Percentiles rank a stretch among this genome's conserved stretches.
Conservation (phyloP, 768 basidiomycete genomes). For the Collybia sp. region DNA sequence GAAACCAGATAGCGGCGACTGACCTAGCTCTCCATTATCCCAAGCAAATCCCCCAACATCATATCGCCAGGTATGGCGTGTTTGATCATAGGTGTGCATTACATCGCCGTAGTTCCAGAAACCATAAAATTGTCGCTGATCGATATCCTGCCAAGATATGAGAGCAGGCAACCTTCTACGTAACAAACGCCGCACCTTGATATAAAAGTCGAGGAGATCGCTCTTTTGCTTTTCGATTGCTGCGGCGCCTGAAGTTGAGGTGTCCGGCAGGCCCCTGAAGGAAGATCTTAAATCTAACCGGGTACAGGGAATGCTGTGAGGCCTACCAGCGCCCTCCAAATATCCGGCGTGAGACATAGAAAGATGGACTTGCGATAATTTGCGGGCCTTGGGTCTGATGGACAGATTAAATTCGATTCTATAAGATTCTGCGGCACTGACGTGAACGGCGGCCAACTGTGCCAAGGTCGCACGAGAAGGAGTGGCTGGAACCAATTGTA, state of each 20-base stretch:
- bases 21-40: conserved; percentile 32
- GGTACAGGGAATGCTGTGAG: background rate
- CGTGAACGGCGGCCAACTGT: conserved; percentile 23
- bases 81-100: conserved; percentile 36
- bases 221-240: conserved; percentile 29
- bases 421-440: conserved; percentile 7
- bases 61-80: conserved; percentile 33
- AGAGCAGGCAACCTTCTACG: background rate
- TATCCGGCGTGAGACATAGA: conserved; percentile 28
- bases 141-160: conserved; percentile 18
- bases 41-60: conserved; percentile 32
- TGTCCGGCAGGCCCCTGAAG: conserved; percentile 25
- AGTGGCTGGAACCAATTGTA: conserved; percentile 29
- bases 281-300: background rate
- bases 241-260: conserved; percentile 22
- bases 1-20: conserved; percentile 2
- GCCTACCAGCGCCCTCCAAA: conserved; percentile 32
- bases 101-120: conserved; percentile 36
- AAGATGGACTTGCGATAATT: conserved; percentile 26
- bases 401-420: background rate
- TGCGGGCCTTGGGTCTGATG: conserved; percentile 26
- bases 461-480: conserved; percentile 23
- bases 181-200: conserved; percentile 14
- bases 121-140: conserved; percentile 30
- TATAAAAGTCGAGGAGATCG: conserved; percentile 31